These are phyloP conservation scores for Epichloe aotearoae DNA, from an alignment of 2,329 filamentous ascomycete genomes.

Conservation along the genomic window DNA sequence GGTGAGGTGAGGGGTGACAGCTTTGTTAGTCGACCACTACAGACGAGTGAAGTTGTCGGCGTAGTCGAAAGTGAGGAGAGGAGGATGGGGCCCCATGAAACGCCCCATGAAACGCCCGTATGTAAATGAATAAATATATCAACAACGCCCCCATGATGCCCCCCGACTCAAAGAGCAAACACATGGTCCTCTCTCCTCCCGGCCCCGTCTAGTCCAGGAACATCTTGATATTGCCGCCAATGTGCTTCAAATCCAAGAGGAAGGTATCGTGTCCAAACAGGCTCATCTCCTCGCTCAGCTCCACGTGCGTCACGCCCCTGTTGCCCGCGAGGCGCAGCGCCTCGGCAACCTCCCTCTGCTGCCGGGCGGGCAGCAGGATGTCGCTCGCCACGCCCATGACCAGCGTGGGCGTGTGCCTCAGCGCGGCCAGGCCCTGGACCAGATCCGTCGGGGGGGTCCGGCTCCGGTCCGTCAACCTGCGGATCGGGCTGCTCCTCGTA, in stretches of 20 bases:
- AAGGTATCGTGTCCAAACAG: constrained; percentile 97
- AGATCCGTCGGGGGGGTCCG: constrained; percentile 49
- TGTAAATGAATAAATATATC: no score
- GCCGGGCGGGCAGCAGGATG: constrained; percentile 95
- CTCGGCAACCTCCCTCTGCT: constrained; percentile 87
- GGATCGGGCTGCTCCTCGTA: constrained; percentile 68
- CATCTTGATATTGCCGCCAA: constrained; percentile 68
- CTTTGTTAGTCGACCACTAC: not conserved
- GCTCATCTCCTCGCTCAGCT: constrained; percentile 87
- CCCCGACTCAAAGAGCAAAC: no score
- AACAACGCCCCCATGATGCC: no score
- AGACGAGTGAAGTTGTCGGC: no score
- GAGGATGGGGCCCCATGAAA: no score
- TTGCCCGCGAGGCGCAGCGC: constrained; percentile 69
- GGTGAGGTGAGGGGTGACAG: not conserved
- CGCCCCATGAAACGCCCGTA: no score
- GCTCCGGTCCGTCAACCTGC: constrained; percentile 19
- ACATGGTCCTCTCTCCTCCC: no score
- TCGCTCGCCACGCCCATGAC: constrained; percentile 93
- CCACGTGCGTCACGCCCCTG: constrained; percentile 68
- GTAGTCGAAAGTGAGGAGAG: no score
- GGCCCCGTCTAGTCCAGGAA: constrained; percentile 41
- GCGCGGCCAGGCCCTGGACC: constrained; percentile 54
- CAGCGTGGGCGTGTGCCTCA: constrained; percentile 68
- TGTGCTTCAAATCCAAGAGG: constrained; percentile 78